Evolutionary conservation across 768 basidiomycete genomes (phyloP).

Genomic region (Panellus pusillus): DNA sequence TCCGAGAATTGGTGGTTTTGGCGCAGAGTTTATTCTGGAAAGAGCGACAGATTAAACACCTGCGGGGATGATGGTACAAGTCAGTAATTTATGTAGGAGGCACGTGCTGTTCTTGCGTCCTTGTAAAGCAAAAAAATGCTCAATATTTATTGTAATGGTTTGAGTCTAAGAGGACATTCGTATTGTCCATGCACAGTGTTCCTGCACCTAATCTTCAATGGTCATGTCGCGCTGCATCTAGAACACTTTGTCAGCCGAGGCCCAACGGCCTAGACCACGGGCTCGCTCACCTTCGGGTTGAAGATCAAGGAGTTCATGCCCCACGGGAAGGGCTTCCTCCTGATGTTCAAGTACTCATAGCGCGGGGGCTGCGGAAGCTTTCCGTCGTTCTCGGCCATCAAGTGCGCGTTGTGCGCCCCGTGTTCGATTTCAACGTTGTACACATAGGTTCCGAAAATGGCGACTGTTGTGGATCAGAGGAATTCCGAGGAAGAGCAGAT

Average conservation of each 20-base stretch:
- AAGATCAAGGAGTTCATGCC: constrained; percentile 82
- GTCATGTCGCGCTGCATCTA: constrained; percentile 23
- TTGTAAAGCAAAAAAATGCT: neutral
- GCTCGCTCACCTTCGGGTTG: constrained; percentile 64
- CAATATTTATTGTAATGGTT: constrained; percentile 5
- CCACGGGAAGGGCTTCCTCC: constrained; percentile 84
- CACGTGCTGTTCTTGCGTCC: neutral
- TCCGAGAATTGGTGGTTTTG: constrained; percentile 14
- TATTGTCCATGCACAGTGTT: constrained; percentile 10
- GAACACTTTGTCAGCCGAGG: neutral
- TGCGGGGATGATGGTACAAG: constrained; percentile 8
- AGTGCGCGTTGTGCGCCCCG: constrained; percentile 65
- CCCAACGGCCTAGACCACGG: neutral
- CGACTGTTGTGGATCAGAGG: constrained; percentile 34
- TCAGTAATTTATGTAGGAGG: no score
- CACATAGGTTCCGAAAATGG: constrained; percentile 51
- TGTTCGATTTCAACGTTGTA: constrained; percentile 65
- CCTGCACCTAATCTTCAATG: constrained; percentile 17
- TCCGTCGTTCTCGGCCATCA: constrained; percentile 72
- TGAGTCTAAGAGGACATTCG: constrained; percentile 7
- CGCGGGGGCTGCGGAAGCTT: constrained; percentile 65
- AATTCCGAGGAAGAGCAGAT: neutral
- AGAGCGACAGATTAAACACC: constrained; percentile 21
- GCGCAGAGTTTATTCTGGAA: constrained; percentile 19
- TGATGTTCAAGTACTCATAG: constrained; percentile 78